Conservation (phyloP, 1,284 basidiomycete genomes). For the Austropuccinia psidii region DNA sequence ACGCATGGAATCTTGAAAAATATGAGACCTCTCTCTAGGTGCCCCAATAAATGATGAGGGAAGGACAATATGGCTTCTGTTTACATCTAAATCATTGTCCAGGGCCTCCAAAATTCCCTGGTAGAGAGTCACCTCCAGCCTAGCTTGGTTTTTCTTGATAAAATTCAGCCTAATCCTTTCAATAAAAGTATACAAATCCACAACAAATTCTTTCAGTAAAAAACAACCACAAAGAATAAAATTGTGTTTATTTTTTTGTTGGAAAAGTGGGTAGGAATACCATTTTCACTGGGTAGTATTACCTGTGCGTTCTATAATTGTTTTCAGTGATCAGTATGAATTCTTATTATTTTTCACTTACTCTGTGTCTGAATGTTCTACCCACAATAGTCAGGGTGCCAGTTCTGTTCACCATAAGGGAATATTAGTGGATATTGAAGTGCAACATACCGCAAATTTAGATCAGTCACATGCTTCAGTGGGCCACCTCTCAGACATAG, state of each 20-base stretch:
- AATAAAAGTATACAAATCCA: neutral
- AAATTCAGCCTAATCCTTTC: neutral
- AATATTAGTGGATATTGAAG: too few relatives aligned
- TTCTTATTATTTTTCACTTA: too few relatives aligned
- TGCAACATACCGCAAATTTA: too few relatives aligned
- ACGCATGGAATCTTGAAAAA: constrained; percentile 52
- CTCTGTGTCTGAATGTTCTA: too few relatives aligned
- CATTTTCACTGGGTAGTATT: too few relatives aligned
- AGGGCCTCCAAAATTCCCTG: neutral
- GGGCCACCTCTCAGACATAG: too few relatives aligned
- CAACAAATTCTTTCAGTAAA: neutral
- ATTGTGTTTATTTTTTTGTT: too few relatives aligned
- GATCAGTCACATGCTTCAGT: too few relatives aligned
- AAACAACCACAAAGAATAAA: neutral
- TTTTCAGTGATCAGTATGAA: too few relatives aligned
- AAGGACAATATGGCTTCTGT: constrained; percentile 38
- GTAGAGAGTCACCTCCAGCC: neutral
- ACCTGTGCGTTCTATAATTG: too few relatives aligned
- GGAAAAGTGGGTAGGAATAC: neutral
- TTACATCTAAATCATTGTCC: neutral
- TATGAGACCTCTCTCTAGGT: constrained; percentile 50
- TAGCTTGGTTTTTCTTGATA: neutral
- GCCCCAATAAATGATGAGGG: constrained; percentile 51
- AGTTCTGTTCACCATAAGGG: too few relatives aligned
- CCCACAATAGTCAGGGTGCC: too few relatives aligned